Percentiles rank a stretch among this genome's conserved stretches.
Conservation (phyloP, 1,284 basidiomycete genomes). For the Puccinia horiana region DNA sequence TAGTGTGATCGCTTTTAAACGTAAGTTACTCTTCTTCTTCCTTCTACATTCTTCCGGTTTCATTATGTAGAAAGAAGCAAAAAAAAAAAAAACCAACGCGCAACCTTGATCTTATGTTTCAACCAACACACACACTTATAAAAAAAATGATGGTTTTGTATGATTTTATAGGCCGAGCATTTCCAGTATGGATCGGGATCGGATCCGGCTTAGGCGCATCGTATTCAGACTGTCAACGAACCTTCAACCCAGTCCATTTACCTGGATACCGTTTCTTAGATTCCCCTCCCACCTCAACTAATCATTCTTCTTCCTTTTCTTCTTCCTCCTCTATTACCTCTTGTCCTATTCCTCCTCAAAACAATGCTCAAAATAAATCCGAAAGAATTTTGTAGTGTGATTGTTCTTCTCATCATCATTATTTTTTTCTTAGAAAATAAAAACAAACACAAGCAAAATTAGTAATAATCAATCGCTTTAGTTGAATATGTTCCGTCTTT, state of each 20-base stretch:
- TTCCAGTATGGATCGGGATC: slow-evolving; percentile 58
- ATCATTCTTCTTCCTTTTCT: neutral
- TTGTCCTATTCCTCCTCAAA: neutral
- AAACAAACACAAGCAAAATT: no score
- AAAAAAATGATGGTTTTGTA: neutral
- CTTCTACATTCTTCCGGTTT: neutral
- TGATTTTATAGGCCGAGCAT: slow-evolving; percentile 57
- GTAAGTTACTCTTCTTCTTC: slow-evolving; percentile 48
- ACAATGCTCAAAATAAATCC: neutral
- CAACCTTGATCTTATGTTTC: neutral
- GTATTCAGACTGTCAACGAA: slow-evolving; percentile 59
- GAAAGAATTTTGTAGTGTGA: neutral
- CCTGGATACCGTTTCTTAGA: slow-evolving; percentile 58
- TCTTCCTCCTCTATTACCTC: neutral
- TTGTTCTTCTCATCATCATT: no score
- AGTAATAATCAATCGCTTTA: no score
- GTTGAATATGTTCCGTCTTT: no score
- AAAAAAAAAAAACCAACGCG: neutral
- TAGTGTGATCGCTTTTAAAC: slow-evolving; percentile 57
- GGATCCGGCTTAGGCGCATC: slow-evolving; percentile 58
- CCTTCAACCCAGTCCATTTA: slow-evolving; percentile 58
- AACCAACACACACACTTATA: no score
- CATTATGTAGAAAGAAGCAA: neutral
- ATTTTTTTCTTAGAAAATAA: no score
- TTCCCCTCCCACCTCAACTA: slow-evolving; percentile 15